Conservation (phyloP, 306 rosid species). For the Medicago arabica region DNA sequence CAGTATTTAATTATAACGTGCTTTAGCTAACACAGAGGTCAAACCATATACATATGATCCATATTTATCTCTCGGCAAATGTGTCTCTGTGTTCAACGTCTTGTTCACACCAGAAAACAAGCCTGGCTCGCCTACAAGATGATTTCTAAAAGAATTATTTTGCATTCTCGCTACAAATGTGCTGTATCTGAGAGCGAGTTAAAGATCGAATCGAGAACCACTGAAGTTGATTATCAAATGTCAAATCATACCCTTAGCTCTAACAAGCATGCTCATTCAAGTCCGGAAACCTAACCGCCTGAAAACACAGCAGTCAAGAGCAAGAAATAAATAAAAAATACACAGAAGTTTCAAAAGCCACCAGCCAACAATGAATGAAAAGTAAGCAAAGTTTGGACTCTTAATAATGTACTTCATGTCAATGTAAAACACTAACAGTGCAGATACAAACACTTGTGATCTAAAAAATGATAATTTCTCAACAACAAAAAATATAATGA, state of each 20-base stretch:
- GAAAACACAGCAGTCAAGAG: constrained; percentile 11
- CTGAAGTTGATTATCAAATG: neutral
- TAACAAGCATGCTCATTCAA: neutral
- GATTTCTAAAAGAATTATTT: constrained; percentile 25
- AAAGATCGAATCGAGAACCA: neutral
- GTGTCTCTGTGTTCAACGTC: constrained; percentile 16
- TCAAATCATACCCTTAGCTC: constrained; percentile 11
- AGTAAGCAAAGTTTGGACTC: neutral
- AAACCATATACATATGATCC: constrained; percentile 27
- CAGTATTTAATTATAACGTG: constrained; percentile 7
- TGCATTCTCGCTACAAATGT: constrained; percentile 22
- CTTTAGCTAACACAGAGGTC: constrained; percentile 1
- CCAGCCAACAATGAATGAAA: no score
- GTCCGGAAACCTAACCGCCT: constrained; percentile 20
- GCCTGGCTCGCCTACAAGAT: constrained; percentile 26
- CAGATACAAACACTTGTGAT: neutral
- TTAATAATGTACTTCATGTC: neutral
- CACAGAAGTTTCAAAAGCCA: no score
- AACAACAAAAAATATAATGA: constrained; percentile 3
- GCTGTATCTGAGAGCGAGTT: constrained; percentile 8
- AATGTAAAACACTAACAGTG: constrained; percentile 2
- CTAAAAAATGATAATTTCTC: neutral
- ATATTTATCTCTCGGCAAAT: constrained; percentile 27
- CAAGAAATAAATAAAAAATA: no score
- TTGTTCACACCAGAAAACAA: constrained; percentile 31